Percentiles rank a stretch among this genome's conserved stretches.
Conservation (phyloP, 2,329 filamentous ascomycete species). For the Colletotrichum sp. region DNA sequence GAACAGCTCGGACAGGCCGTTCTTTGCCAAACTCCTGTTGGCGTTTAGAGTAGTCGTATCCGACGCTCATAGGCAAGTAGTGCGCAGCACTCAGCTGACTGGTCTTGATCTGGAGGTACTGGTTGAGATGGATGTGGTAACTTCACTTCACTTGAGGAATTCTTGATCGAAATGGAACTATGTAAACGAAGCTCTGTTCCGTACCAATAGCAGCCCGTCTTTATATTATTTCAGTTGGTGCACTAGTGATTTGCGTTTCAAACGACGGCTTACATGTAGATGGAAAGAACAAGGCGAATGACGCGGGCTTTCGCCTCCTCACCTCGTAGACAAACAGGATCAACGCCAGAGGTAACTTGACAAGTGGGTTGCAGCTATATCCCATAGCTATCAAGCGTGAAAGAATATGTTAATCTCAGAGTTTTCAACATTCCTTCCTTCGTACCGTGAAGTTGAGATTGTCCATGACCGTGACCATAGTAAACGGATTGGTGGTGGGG, state of each 20-base stretch:
- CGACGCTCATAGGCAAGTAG: background rate
- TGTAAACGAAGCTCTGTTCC: background rate
- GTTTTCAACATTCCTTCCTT: background rate
- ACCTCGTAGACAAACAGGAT: background rate
- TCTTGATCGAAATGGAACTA: background rate
- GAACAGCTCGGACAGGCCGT: slow-evolving; percentile 33
- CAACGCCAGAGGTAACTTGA: background rate
- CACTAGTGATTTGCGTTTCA: background rate
- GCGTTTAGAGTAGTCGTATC: background rate
- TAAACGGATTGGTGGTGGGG: background rate
- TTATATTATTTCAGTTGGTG: background rate
- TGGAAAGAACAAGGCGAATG: background rate
- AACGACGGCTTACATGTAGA: background rate
- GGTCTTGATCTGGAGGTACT: background rate
- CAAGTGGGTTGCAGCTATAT: background rate
- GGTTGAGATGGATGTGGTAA: background rate
- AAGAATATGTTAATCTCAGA: background rate
- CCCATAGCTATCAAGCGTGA: background rate
- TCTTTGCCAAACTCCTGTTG: slow-evolving; percentile 30
- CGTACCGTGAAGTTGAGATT: background rate
- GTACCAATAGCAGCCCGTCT: background rate
- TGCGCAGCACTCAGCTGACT: background rate
- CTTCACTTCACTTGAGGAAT: background rate
- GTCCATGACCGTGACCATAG: background rate
- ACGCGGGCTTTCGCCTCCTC: background rate